Evolutionary conservation across 441 rosid species (phyloP), one percentile per base, ranked within the genome.

Genomic region (Croton setiger): DNA sequence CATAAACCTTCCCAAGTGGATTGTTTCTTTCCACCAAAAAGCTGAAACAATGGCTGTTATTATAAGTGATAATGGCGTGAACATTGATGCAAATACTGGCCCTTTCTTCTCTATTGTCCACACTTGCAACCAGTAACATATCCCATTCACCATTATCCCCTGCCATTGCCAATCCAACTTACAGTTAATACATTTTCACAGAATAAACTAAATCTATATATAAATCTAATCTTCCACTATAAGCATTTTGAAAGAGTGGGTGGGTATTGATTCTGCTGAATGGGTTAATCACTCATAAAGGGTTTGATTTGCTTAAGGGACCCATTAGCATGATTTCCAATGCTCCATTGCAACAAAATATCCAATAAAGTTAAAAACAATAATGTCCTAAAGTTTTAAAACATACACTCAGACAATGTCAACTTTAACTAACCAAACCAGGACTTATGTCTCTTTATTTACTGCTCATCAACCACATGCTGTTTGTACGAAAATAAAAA

Each of bases 51-150:
- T 62, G 61, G 87, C 87, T 0, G 98, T 84, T 12, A 92, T 77
- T 18, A 88, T 78, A 23, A 92, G 93, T 12, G 95, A 85, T n/a
- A 90, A 61, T 37, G 98, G 98, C 72, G 96, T 86, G 80, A 87
- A 92, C 55, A 81, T 81, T 52, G 96, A 81, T 4, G 87, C 80
- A 78, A 87, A 92, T 60, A 92, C 92, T 31, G 98, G 95, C 5
- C 92, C 92, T 71, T 78, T 85, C 79, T 82, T 81, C 80, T 82
- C 80, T 54, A 81, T 81, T 1, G 79, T 71, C 92, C 90, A 85
- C 0, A 81, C 80, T 84, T 85, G 90, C 45, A 87, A 48, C 86
- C 88, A 84, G 63, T 84, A 87, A 9, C 83, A 75, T n/a, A 83
- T 64, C 35, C 86, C 92, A 63, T 80, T 74, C 9, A 87, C 81